Conservation (phyloP, 306 rosid genomes). For the Comarum palustre region DNA sequence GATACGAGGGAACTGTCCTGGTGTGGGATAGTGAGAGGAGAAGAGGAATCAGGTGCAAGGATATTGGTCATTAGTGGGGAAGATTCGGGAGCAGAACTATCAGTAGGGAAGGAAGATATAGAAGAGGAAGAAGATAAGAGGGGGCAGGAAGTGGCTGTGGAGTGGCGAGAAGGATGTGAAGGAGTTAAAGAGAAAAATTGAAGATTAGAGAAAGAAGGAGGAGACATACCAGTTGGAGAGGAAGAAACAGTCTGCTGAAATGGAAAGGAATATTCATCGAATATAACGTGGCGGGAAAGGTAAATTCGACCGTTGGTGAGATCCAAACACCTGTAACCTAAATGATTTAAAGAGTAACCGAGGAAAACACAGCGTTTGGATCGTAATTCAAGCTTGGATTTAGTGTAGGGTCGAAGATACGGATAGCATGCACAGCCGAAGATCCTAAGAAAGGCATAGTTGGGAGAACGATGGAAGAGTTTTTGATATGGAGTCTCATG, state of each 20-base stretch:
- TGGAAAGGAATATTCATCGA: background rate
- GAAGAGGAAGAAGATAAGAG: too few species aligned
- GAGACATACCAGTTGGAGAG: background rate
- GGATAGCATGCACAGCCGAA: background rate
- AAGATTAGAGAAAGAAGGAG: background rate
- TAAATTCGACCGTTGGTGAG: background rate
- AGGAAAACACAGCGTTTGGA: background rate
- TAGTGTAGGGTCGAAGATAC: background rate
- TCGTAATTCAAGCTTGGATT: background rate
- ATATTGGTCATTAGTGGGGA: too few species aligned
- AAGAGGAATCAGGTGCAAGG: too few species aligned
- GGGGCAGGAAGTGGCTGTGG: too few species aligned
- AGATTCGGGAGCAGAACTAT: too few species aligned
- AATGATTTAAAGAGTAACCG: background rate
- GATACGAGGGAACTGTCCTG: too few species aligned
- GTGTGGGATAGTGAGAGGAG: too few species aligned
- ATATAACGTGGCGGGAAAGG: background rate
- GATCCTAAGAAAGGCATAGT: background rate
- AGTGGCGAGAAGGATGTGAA: too few species aligned
- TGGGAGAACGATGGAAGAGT: background rate
- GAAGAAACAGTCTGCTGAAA: too few species aligned
- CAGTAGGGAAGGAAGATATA: too few species aligned
- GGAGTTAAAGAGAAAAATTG: background rate
- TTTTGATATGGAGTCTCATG: background rate
- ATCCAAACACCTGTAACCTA: background rate